Evolutionary conservation across 495 filamentous ascomycete genomes (phyloP).

Genomic region (Aspergillus nanangensis): DNA sequence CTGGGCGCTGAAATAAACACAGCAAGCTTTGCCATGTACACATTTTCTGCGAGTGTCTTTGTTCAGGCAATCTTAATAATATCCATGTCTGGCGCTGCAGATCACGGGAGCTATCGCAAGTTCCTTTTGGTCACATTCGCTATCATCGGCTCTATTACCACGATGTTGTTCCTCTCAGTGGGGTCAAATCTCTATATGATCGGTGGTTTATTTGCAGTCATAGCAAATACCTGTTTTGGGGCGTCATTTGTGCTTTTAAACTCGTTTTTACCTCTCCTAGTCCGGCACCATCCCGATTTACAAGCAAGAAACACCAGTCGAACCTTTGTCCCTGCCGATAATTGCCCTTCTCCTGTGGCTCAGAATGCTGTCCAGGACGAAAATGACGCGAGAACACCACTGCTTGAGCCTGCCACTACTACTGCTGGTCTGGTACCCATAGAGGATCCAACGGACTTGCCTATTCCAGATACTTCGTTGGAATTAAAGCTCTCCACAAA

Average conservation of each 20-base stretch:
- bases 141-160: constrained; percentile 70
- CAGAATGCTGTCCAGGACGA: not conserved
- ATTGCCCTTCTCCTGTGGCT: not conserved
- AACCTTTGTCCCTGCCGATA: not conserved
- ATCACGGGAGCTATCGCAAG: constrained; percentile 93
- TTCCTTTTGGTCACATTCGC: constrained; percentile 78
- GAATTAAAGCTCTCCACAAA: constrained; percentile 73
- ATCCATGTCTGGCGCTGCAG: constrained; percentile 91
- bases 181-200: constrained; percentile 69
- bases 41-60: constrained; percentile 86
- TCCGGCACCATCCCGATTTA: constrained; percentile 65
- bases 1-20: constrained; percentile 88
- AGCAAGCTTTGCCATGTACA: constrained; percentile 97
- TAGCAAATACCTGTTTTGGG: constrained; percentile 87
- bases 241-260: constrained; percentile 84
- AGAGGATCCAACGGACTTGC: constrained; percentile 11
- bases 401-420: constrained; percentile 14
- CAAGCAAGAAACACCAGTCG: constrained; percentile 9
- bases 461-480: constrained; percentile 38
- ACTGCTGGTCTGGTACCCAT: not conserved
- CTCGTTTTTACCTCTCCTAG: constrained; percentile 76
- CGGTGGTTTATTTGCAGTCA: constrained; percentile 75
- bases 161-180: constrained; percentile 86
- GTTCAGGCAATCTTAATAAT: constrained; percentile 87
- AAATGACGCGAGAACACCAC: constrained; percentile 31